These are phyloP conservation scores for Beta lomatogona DNA, from an alignment of 179 eudicot genomes.

Conservation along the genomic window DNA sequence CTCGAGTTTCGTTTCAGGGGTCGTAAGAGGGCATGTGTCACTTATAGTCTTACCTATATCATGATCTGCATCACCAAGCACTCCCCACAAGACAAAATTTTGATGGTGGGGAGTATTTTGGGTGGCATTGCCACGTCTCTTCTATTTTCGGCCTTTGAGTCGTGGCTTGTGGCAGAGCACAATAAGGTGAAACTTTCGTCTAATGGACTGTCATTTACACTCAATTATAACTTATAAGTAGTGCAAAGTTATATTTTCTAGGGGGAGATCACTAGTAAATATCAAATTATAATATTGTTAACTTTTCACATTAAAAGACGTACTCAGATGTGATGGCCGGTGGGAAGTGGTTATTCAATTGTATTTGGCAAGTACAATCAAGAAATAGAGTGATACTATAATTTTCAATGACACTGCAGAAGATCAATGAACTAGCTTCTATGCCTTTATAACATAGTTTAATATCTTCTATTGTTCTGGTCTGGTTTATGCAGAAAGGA, in stretches of 20 bases:
- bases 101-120: slow-evolving; percentile 90
- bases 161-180: slow-evolving; percentile 57
- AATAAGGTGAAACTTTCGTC: slow-evolving; percentile 53
- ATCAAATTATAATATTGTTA: background rate
- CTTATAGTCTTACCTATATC: slow-evolving; percentile 70
- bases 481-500: slow-evolving; percentile 73
- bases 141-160: slow-evolving; percentile 93
- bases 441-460: background rate
- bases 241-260: background rate
- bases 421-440: background rate
- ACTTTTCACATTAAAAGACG: background rate
- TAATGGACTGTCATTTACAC: background rate
- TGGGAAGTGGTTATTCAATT: background rate
- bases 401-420: background rate
- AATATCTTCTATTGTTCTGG: background rate
- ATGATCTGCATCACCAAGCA: slow-evolving; percentile 80
- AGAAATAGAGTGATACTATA: background rate
- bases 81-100: slow-evolving; percentile 84
- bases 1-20: slow-evolving; percentile 55
- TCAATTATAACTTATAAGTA: background rate
- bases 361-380: background rate
- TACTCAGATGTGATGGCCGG: background rate
- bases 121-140: slow-evolving; percentile 99
- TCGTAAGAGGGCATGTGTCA: slow-evolving; percentile 88
- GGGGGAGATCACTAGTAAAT: background rate